Evolutionary conservation across 2,329 filamentous ascomycete species (phyloP).

Genomic region (Fusarium annulatum): DNA sequence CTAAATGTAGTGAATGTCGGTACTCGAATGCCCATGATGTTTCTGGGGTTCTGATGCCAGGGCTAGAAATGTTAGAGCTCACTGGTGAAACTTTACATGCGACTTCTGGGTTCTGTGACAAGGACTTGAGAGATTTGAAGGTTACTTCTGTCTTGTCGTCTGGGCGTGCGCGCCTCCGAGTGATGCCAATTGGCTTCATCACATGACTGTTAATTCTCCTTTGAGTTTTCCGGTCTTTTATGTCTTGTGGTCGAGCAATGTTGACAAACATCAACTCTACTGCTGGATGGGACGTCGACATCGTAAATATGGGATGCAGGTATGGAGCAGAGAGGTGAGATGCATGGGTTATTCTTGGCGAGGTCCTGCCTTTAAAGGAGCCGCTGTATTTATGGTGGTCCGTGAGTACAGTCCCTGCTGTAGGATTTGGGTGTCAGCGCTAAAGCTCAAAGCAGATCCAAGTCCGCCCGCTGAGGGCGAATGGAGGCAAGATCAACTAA

Average conservation of each 20-base stretch:
- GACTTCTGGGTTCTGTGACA: fast-evolving
- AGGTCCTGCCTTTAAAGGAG: fast-evolving
- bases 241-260: not conserved
- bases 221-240: not conserved
- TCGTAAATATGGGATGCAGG: not conserved
- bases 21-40: fast-evolving
- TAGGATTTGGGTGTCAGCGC: not conserved
- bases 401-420: not conserved
- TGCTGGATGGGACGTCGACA: not conserved
- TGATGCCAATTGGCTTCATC: not conserved
- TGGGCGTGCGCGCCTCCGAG: not conserved
- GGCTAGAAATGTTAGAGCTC: fast-evolving
- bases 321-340: not conserved
- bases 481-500: not conserved
- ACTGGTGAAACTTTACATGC: fast-evolving
- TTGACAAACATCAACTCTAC: not conserved
- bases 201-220: not conserved
- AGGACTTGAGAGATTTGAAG: not conserved
- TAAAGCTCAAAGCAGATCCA: not conserved
- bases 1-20: not conserved
- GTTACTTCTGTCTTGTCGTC: fast-evolving
- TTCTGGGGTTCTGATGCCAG: fast-evolving
- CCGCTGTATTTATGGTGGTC: too few relatives aligned
- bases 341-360: not conserved
- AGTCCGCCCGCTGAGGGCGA: fast-evolving